Evolutionary conservation across 2,329 filamentous ascomycete genomes (phyloP).

Genomic region (Penicillium thymicola): DNA sequence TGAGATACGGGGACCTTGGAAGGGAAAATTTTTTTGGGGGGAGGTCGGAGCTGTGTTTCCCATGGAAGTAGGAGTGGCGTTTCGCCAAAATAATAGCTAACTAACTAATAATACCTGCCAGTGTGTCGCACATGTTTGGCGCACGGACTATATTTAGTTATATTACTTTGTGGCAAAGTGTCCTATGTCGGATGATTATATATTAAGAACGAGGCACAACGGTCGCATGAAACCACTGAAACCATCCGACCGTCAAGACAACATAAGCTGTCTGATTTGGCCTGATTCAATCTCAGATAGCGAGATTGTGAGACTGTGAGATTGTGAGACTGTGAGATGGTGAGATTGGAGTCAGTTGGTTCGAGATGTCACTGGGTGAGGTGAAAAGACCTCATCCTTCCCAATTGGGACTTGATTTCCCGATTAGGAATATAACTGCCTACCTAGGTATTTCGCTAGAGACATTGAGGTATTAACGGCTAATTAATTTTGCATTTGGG

Average conservation of each 20-base stretch:
- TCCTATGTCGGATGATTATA: not conserved
- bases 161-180: not conserved
- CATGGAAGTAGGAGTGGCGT: not conserved
- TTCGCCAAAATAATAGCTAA: not conserved
- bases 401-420: not conserved
- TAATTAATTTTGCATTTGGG: not conserved
- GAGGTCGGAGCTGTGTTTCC: not conserved
- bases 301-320: not conserved
- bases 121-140: not conserved
- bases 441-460: not conserved
- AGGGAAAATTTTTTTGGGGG: not conserved
- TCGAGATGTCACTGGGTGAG: not conserved
- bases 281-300: not conserved
- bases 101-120: not conserved
- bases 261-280: not conserved
- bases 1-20: constrained; percentile 3
- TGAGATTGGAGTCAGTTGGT: not conserved
- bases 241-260: not conserved
- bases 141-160: not conserved
- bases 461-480: not conserved
- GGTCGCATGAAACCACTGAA: not conserved
- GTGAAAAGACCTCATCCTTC: not conserved
- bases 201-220: not conserved
- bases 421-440: not conserved
- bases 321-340: not conserved